Evolutionary conservation across 2,329 filamentous ascomycete genomes (phyloP).

Genomic region (Fusarium hainanense): DNA sequence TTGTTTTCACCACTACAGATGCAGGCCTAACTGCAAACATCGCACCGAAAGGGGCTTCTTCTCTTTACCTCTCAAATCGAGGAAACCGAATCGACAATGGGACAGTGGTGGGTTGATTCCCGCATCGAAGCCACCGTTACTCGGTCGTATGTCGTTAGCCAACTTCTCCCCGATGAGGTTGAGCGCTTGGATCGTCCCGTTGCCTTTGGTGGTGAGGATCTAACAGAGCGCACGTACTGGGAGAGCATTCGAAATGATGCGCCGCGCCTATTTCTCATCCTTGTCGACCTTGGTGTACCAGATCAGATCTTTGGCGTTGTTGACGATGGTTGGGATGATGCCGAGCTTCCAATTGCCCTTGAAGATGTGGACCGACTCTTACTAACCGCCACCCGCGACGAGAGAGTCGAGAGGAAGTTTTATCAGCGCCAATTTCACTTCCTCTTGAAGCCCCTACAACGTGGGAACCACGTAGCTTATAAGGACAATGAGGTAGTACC

Average conservation of each 20-base stretch:
- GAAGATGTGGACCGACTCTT: conserved; percentile 73
- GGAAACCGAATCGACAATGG: conserved; percentile 41
- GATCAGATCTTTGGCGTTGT: conserved; percentile 81
- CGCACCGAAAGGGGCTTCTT: conserved; percentile 30
- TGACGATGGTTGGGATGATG: conserved; percentile 81
- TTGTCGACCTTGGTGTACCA: conserved; percentile 75
- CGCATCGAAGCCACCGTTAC: conserved; percentile 77
- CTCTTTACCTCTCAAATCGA: conserved; percentile 14
- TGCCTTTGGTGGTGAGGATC: conserved; percentile 71
- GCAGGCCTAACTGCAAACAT: conserved; percentile 27
- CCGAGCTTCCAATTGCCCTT: conserved; percentile 75
- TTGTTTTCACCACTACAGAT: conserved; percentile 31
- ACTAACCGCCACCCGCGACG: conserved; percentile 68
- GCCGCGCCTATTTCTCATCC: conserved; percentile 75
- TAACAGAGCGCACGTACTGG: conserved; percentile 80
- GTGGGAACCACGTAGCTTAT: conserved; percentile 72
- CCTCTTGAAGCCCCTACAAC: conserved; percentile 70
- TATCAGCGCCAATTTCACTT: conserved; percentile 78
- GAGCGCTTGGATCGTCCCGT: conserved; percentile 71
- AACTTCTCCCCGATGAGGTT: conserved; percentile 72
- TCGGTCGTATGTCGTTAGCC: conserved; percentile 71
- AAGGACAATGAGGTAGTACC: conserved; percentile 75
- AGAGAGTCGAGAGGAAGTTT: conserved; percentile 74
- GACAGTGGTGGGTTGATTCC: conserved; percentile 77
- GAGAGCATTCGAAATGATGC: conserved; percentile 80